Evolutionary conservation across 1,284 basidiomycete species (phyloP).

Genomic region (Boletellus dicymbophilus): DNA sequence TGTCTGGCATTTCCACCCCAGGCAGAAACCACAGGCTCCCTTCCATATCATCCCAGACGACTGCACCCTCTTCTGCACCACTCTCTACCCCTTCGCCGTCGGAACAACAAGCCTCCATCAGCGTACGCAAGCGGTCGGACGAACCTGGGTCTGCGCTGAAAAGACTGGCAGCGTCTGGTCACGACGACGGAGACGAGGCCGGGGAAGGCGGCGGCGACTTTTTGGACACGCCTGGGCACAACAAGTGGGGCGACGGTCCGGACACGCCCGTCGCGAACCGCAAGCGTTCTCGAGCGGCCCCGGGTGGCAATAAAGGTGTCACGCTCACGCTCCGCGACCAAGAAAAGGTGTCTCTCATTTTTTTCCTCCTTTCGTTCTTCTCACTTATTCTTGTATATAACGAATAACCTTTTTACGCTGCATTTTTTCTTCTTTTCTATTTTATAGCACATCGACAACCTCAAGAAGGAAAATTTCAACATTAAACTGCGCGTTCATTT

Average conservation of each 20-base stretch:
- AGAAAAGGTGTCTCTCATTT: slow-evolving; percentile 70
- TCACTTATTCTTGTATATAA: not conserved
- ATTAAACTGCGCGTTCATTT: slow-evolving; percentile 94
- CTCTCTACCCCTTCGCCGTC: slow-evolving; percentile 55
- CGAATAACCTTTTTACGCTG: not conserved
- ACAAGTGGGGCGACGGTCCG: slow-evolving; percentile 50
- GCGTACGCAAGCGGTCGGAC: slow-evolving; percentile 23
- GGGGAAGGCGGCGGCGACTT: slow-evolving; percentile 43
- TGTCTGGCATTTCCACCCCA: slow-evolving; percentile 58
- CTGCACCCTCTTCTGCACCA: slow-evolving; percentile 55
- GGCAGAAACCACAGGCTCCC: slow-evolving; percentile 50
- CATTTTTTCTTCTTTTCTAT: too few species aligned
- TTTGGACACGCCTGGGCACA: slow-evolving; percentile 55
- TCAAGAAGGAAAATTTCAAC: slow-evolving; percentile 96
- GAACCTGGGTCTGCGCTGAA: slow-evolving; percentile 27
- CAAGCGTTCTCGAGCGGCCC: slow-evolving; percentile 43
- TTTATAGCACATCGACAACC: slow-evolving; percentile 83
- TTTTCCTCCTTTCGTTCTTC: not conserved
- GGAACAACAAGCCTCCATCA: slow-evolving; percentile 17
- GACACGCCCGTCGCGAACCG: slow-evolving; percentile 50
- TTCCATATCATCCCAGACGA: slow-evolving; percentile 52
- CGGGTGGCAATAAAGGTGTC: slow-evolving; percentile 53
- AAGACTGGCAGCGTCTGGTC: slow-evolving; percentile 29
- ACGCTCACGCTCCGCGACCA: slow-evolving; percentile 90
- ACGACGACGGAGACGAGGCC: slow-evolving; percentile 42